These are phyloP conservation scores for Phytophthora lateralis DNA, from an alignment of 352 stramenopile species.

Conservation along the genomic window DNA sequence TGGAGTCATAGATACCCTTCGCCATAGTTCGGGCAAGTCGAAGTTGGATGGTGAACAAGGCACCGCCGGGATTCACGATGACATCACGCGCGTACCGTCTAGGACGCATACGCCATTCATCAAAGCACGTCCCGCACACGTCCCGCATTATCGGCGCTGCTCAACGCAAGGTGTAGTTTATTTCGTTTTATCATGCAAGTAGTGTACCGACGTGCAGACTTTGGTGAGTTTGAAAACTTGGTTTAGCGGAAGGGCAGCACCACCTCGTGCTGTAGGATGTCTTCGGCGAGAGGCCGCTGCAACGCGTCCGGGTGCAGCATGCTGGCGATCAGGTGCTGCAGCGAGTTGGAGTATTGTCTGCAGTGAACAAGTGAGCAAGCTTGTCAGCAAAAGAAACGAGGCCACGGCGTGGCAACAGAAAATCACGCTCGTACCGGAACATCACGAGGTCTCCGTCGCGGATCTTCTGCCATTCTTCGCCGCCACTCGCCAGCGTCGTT, in stretches of 20 bases:
- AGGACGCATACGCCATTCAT: slow-evolving; percentile 14
- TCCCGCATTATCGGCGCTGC: slow-evolving; percentile 1
- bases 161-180: slow-evolving; percentile 16
- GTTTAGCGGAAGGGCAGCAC: slow-evolving; percentile 62
- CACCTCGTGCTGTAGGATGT: slow-evolving; percentile 87
- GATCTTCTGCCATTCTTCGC: slow-evolving; percentile 89
- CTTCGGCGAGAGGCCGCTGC: slow-evolving; percentile 75
- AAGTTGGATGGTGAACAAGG: slow-evolving; percentile 29
- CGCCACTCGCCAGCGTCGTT: slow-evolving; percentile 62
- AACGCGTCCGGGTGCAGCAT: slow-evolving; percentile 90
- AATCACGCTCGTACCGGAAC: slow-evolving; percentile 53
- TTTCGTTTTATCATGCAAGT: slow-evolving; percentile 18
- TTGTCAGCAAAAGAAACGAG: slow-evolving; percentile 15
- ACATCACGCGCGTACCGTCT: slow-evolving; percentile 7
- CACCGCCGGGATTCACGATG: slow-evolving; percentile 15
- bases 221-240: slow-evolving; percentile 1
- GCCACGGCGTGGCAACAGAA: slow-evolving; percentile 5
- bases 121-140: slow-evolving; percentile 4
- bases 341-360: slow-evolving; percentile 87
- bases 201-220: slow-evolving; percentile 22
- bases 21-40: slow-evolving; percentile 24
- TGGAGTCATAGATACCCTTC: slow-evolving; percentile 17
- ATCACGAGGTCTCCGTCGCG: slow-evolving; percentile 82
- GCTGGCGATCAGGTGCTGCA: slow-evolving; percentile 84
- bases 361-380: slow-evolving; percentile 4